phyloP scores from a whole-genome alignment of 1,284 basidiomycete species.

The Porodaedalea pini region DNA sequence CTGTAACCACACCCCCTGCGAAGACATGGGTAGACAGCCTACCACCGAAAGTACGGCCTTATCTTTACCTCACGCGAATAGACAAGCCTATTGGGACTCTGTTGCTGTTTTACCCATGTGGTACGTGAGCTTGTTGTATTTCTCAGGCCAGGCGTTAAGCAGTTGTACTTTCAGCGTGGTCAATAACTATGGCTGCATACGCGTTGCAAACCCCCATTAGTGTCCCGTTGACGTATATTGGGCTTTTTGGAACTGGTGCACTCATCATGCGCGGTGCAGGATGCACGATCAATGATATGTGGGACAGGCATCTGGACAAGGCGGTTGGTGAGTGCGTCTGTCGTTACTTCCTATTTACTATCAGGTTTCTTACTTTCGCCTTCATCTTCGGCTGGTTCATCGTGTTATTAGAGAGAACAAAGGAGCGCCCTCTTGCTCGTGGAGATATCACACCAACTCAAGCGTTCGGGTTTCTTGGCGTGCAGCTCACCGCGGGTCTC shows the following conservation, averaged over 20 bases:
- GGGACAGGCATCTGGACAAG: conserved; percentile 90
- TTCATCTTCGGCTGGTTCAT: background rate
- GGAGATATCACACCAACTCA: conserved; percentile 78
- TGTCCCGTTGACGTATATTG: conserved; percentile 70
- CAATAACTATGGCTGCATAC: conserved; percentile 91
- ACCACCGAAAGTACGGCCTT: conserved; percentile 64
- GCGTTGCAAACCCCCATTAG: conserved; percentile 62
- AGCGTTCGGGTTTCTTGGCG: conserved; percentile 80
- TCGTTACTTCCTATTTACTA: background rate
- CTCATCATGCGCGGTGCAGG: conserved; percentile 97
- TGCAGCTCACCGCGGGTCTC: conserved; percentile 84
- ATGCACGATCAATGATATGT: conserved; percentile 99
- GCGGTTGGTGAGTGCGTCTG: conserved; percentile 71
- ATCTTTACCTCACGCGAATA: conserved; percentile 80
- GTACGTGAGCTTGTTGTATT: conserved; percentile 44
- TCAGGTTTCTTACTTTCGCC: conserved; percentile 27
- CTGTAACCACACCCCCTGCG: background rate
- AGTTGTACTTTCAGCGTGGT: conserved; percentile 69
- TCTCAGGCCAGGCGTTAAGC: background rate
- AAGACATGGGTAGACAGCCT: conserved; percentile 66
- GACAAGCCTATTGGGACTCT: conserved; percentile 96
- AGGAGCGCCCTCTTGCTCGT: conserved; percentile 68
- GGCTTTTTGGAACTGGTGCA: conserved; percentile 87
- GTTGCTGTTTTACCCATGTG: conserved; percentile 90
- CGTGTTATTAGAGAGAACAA: conserved; percentile 52